phyloP scores from a whole-genome alignment of 164 flowering plant genomes.

The Tetrastigma voinierianum region DNA sequence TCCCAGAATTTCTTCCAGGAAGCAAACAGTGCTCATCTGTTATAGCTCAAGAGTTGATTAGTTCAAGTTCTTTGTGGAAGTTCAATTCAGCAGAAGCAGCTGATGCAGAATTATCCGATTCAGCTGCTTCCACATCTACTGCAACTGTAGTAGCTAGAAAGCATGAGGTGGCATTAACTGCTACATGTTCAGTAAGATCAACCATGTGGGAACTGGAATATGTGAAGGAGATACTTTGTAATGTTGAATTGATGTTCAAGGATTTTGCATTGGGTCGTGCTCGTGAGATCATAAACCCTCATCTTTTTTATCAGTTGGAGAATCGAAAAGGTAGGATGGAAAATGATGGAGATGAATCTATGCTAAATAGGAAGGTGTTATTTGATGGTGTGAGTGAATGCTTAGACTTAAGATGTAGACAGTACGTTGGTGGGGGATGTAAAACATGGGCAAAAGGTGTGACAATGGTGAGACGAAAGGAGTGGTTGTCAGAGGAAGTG shows the following conservation, averaged over 20 bases:
- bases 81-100: slow-evolving; percentile 30
- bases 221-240: slow-evolving; percentile 48
- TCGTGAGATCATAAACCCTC: slow-evolving; percentile 49
- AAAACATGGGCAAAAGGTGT: slow-evolving; percentile 59
- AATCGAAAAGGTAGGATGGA: slow-evolving; percentile 24
- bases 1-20: slow-evolving; percentile 35
- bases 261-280: slow-evolving; percentile 57
- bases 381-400: slow-evolving; percentile 80
- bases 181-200: slow-evolving; percentile 12
- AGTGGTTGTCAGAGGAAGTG: slow-evolving; percentile 66
- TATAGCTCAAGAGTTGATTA: slow-evolving; percentile 42
- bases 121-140: slow-evolving; percentile 64
- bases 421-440: slow-evolving; percentile 50
- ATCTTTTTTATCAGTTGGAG: slow-evolving; percentile 68
- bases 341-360: slow-evolving; percentile 21
- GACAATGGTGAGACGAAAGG: slow-evolving; percentile 49
- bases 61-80: slow-evolving; percentile 26
- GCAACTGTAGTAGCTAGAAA: slow-evolving; percentile 15
- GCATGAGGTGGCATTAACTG: slow-evolving; percentile 6
- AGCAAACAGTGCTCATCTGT: slow-evolving; percentile 45
- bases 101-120: slow-evolving; percentile 72
- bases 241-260: slow-evolving; percentile 52
- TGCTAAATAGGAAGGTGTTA: slow-evolving; percentile 38
- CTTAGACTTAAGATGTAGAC: slow-evolving; percentile 60
- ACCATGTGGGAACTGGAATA: slow-evolving; percentile 61